Conservation (phyloP, 208 protist genomes). For the Novymonas esmeraldas region DNA sequence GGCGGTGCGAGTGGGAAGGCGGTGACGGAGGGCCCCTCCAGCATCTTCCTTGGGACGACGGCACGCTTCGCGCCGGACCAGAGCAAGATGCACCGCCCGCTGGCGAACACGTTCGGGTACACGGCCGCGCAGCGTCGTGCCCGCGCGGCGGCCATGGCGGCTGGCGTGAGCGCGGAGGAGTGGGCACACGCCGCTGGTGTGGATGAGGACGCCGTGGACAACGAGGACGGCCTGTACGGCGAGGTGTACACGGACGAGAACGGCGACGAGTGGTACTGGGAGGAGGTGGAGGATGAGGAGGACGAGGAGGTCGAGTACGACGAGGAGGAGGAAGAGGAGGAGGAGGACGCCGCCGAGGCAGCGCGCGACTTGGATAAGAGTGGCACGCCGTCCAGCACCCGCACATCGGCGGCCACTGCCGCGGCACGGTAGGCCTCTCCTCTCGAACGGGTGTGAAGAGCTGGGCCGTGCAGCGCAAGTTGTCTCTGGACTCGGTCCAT, state of each 20-base stretch:
- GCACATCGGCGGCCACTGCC: not conserved
- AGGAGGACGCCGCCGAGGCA: constrained; percentile 2
- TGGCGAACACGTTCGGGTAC: constrained; percentile 46
- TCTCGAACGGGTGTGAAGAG: too few species aligned
- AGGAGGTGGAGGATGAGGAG: constrained; percentile 39
- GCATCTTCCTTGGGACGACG: constrained; percentile 27
- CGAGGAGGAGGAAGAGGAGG: constrained; percentile 13
- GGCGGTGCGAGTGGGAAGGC: not conserved
- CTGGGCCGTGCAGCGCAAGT: too few species aligned
- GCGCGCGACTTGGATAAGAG: not conserved
- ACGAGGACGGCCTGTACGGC: constrained; percentile 24
- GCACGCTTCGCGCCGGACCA: constrained; percentile 35
- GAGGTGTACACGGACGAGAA: constrained; percentile 42
- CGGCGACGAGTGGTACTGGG: constrained; percentile 41
- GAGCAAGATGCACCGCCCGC: constrained; percentile 36
- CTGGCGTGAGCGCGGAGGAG: constrained; percentile 2
- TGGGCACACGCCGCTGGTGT: constrained; percentile 3
- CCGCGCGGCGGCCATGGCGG: constrained; percentile 17
- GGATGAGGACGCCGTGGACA: constrained; percentile 2
- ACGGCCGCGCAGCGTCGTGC: constrained; percentile 14
- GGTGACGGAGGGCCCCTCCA: not conserved
- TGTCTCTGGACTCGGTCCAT: too few species aligned
- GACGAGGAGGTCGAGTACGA: constrained; percentile 27
- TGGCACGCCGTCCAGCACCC: not conserved
- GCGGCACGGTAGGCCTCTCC: too few species aligned